Percentiles rank a stretch among this genome's conserved stretches.
These are phyloP conservation scores for Bolboschoenus planiculmis DNA, from an alignment of 176 grass and related monocot genomes.

Conservation along the genomic window DNA sequence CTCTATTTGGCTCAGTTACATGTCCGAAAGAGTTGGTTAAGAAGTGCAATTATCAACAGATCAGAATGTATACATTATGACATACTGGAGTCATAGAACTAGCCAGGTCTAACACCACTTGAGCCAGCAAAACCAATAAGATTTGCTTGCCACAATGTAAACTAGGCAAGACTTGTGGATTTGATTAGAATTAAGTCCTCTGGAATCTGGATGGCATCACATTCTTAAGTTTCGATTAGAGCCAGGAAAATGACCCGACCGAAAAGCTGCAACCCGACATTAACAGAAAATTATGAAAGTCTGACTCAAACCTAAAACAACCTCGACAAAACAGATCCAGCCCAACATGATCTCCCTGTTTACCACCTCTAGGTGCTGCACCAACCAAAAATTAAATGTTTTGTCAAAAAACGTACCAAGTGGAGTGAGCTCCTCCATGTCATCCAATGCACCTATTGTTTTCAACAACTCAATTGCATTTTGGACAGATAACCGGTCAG, in stretches of 20 bases:
- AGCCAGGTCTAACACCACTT: background rate
- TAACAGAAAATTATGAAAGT: background rate
- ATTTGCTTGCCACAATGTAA: background rate
- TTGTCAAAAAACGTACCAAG: conserved; percentile 37
- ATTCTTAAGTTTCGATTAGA: background rate
- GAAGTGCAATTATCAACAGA: background rate
- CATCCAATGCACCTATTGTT: conserved; percentile 83
- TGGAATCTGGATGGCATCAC: background rate
- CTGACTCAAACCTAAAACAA: background rate
- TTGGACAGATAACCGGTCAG: conserved; percentile 76
- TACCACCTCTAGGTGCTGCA: background rate
- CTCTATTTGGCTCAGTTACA: background rate
- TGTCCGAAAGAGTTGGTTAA: background rate
- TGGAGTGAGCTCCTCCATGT: conserved; percentile 76
- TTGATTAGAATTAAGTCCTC: background rate
- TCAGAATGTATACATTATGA: background rate
- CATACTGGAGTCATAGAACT: background rate
- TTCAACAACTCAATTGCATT: conserved; percentile 93
- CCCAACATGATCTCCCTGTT: background rate
- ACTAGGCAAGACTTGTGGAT: background rate
- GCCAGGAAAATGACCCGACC: background rate
- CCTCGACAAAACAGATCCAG: background rate
- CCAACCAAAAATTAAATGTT: background rate
- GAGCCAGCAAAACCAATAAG: background rate
- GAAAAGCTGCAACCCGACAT: background rate